Conservation (phyloP, 768 basidiomycete genomes). For the Solioccasus polychromus region DNA sequence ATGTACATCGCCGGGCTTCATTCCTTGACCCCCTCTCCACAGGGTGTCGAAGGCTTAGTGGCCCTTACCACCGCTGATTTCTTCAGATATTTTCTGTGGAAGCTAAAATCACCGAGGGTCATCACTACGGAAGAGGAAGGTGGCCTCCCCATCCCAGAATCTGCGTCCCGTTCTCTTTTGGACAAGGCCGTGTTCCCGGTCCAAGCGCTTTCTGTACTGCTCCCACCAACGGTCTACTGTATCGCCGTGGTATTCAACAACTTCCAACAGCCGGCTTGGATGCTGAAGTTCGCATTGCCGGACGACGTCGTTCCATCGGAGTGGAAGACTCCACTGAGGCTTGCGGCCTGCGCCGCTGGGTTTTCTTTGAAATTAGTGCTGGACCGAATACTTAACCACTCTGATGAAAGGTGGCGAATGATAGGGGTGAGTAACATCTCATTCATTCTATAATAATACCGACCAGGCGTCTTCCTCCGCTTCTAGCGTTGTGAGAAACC, state of each 20-base stretch:
- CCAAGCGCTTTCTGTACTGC: constrained; percentile 21
- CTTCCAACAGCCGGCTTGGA: constrained; percentile 37
- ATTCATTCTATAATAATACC: neutral
- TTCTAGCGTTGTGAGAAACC: constrained; percentile 31
- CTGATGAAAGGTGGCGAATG: constrained; percentile 30
- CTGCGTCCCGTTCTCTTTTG: constrained; percentile 14
- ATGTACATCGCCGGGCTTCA: constrained; percentile 31
- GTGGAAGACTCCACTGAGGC: constrained; percentile 23
- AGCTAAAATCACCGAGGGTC: neutral
- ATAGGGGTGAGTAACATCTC: constrained; percentile 31
- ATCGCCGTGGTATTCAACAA: constrained; percentile 25
- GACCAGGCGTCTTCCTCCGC: neutral
- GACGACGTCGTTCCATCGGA: constrained; percentile 19
- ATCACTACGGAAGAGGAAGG: constrained; percentile 11
- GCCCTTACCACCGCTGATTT: constrained; percentile 24
- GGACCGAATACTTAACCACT: constrained; percentile 9
- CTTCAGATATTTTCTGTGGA: constrained; percentile 20
- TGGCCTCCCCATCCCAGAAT: constrained; percentile 16
- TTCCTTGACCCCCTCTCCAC: constrained; percentile 6
- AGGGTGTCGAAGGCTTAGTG: constrained; percentile 24
- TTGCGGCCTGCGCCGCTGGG: constrained; percentile 27
- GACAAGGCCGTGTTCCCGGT: constrained; percentile 29
- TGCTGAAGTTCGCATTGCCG: constrained; percentile 26
- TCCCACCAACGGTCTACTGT: constrained; percentile 30
- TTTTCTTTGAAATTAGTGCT: constrained; percentile 17